Conservation (phyloP, 1,284 basidiomycete genomes). For the Gastroboletus turbinatus region DNA sequence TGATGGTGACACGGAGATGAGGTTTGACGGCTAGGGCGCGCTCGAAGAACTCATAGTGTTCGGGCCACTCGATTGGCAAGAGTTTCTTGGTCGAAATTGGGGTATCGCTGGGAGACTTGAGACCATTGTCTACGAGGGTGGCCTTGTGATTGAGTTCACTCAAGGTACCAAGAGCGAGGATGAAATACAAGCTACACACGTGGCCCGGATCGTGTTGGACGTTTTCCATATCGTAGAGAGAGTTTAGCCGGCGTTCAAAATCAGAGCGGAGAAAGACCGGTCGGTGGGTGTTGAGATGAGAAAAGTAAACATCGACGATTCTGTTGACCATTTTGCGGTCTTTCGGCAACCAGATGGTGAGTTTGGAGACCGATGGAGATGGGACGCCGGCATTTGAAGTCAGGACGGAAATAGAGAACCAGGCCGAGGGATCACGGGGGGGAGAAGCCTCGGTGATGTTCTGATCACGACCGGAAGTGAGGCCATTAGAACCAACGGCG, state of each 20-base stretch:
- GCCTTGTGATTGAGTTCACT: slow-evolving; percentile 74
- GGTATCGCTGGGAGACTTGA: slow-evolving; percentile 32
- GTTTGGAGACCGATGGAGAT: slow-evolving; percentile 35
- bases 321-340: slow-evolving; percentile 62
- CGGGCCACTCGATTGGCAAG: slow-evolving; percentile 74
- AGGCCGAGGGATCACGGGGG: slow-evolving; percentile 61
- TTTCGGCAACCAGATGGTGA: slow-evolving; percentile 70
- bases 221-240: slow-evolving; percentile 59
- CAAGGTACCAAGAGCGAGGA: slow-evolving; percentile 76
- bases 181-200: slow-evolving; percentile 71
- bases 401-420: slow-evolving; percentile 52
- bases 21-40: slow-evolving; percentile 73
- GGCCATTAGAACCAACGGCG: slow-evolving; percentile 67
- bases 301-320: slow-evolving; percentile 70
- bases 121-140: slow-evolving; percentile 35
- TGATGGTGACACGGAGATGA: slow-evolving; percentile 74
- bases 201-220: slow-evolving; percentile 68
- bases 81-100: slow-evolving; percentile 50
- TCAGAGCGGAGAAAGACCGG: slow-evolving; percentile 67
- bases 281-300: slow-evolving; percentile 71
- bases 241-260: slow-evolving; percentile 60
- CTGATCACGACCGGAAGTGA: slow-evolving; percentile 67
- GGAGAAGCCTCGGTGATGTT: slow-evolving; percentile 51
- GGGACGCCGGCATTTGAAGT: slow-evolving; percentile 44
- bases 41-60: slow-evolving; percentile 79